Base-by-base conservation (phyloP, 2,329 filamentous ascomycete genomes). In the Kalmusia sp. region DNA sequence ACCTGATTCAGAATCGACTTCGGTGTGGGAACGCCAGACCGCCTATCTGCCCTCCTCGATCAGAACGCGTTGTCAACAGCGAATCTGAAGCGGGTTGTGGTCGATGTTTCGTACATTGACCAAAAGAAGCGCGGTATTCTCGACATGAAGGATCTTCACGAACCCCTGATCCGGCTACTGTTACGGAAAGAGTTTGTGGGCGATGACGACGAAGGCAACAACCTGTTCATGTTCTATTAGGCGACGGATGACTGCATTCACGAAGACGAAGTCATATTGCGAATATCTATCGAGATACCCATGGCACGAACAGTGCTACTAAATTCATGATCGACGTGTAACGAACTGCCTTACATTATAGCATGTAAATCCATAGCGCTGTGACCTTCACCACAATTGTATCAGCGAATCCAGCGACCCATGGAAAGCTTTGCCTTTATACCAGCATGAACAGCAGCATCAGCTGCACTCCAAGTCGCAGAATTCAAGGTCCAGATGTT, bases 41-140 rank as follows among this genome's bases (percentile, higher is more conserved):
- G 95, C 41, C 77, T 99, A 34, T 87, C 85, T 47, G 93, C 96
- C 65, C 77, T 99, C 55, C 84, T 96, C 28, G 89, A 96, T 33
- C 86, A 92, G 85, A 89, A 88, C 30, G 87, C 89, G 2, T 76
- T 98, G 38, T 90, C 87, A 22, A 75, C 90, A 27, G 82, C 85
- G 28, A 84, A 88, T 54, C 74, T 98, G 49, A 86, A 92, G 76
- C 84, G 91, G 39, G 84, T 99, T 28, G 85, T 98, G 7, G 84
- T 98, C 27, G 95, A 99, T 76, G 92, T 91, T 12, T 96, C 92
- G 6, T 89, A 96, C 70, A 90, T 97, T 61, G 93, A 99, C 75
- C 86, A 90, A 75, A 99, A 99, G 82, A 96, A 96, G 80, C 84
- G 93, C 40, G 92, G 92, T 0, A 86, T 99, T 59, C 86, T 96